Conservation (phyloP, 2,329 filamentous ascomycete species). For the Endoconidiophora laricicola region DNA sequence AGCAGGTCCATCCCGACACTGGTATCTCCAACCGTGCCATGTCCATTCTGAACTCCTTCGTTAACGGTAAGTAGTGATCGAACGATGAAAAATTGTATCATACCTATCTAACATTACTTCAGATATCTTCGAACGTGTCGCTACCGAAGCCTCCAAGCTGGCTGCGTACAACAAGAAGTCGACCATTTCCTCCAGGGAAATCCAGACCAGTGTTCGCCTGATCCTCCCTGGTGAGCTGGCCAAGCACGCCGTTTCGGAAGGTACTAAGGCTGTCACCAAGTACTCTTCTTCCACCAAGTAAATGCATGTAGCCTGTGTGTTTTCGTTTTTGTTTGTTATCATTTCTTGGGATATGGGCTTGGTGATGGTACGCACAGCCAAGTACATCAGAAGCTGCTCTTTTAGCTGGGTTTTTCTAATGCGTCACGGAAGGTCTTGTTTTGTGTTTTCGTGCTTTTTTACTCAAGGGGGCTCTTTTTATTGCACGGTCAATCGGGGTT, state of each 20-base stretch:
- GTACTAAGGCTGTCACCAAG: slow-evolving; percentile 99
- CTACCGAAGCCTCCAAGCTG: slow-evolving; percentile 96
- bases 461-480: slow-evolving; percentile 43
- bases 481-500: slow-evolving; percentile 50
- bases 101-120: slow-evolving; percentile 8
- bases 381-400: slow-evolving; percentile 16
- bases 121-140: slow-evolving; percentile 99
- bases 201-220: slow-evolving; percentile 92
- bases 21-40: slow-evolving; percentile 99
- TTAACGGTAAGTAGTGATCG: slow-evolving; percentile 60
- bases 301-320: slow-evolving; percentile 28
- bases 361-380: slow-evolving; percentile 33
- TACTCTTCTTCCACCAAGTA: slow-evolving; percentile 99
- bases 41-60: slow-evolving; percentile 99
- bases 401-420: slow-evolving; percentile 45
- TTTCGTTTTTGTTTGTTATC: slow-evolving; percentile 41
- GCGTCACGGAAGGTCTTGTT: slow-evolving; percentile 57
- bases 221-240: slow-evolving; percentile 97
- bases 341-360: slow-evolving; percentile 33
- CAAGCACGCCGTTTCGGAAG: slow-evolving; percentile 98
- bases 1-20: slow-evolving; percentile 99
- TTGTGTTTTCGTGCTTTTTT: slow-evolving; percentile 23
- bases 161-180: slow-evolving; percentile 99
- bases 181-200: slow-evolving; percentile 97
- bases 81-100: background rate